Evolutionary conservation across 179 eudicot species (phyloP).

Genomic region (Drosera spatulata): DNA sequence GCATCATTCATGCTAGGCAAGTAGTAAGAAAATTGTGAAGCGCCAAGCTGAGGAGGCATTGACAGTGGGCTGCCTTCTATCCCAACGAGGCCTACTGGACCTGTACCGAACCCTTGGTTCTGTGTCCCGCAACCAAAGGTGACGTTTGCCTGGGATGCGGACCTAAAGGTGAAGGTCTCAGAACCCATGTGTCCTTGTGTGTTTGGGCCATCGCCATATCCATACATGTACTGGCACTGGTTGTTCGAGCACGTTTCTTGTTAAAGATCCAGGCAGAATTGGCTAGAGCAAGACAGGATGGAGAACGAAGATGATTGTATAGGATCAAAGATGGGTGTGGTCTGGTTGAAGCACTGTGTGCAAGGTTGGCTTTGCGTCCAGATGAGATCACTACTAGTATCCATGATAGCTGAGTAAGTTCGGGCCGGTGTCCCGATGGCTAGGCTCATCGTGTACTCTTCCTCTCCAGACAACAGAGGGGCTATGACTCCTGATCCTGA

Average conservation of each 20-base stretch:
- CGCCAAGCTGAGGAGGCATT: neutral
- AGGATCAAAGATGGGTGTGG: neutral
- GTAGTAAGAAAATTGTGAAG: neutral
- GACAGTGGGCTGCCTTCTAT: neutral
- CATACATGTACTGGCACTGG: neutral
- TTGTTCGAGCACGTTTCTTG: neutral
- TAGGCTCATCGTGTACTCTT: neutral
- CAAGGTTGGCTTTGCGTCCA: neutral
- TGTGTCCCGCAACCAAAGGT: neutral
- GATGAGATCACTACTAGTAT: neutral
- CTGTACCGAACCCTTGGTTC: neutral
- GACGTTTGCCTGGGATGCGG: neutral
- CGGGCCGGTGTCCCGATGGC: neutral
- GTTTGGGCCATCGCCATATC: neutral
- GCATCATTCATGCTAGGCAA: neutral
- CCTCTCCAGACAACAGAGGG: neutral
- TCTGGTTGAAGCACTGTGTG: neutral
- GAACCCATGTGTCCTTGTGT: neutral
- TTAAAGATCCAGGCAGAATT: neutral
- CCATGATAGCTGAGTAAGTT: neutral
- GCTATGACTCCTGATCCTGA: neutral
- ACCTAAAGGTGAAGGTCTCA: neutral
- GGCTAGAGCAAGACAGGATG: neutral
- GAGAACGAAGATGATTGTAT: neutral
- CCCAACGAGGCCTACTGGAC: neutral